Evolutionary conservation across 2,329 filamentous ascomycete species (phyloP), one percentile per base, ranked within the genome.

Genomic region (Onygenales sp.): DNA sequence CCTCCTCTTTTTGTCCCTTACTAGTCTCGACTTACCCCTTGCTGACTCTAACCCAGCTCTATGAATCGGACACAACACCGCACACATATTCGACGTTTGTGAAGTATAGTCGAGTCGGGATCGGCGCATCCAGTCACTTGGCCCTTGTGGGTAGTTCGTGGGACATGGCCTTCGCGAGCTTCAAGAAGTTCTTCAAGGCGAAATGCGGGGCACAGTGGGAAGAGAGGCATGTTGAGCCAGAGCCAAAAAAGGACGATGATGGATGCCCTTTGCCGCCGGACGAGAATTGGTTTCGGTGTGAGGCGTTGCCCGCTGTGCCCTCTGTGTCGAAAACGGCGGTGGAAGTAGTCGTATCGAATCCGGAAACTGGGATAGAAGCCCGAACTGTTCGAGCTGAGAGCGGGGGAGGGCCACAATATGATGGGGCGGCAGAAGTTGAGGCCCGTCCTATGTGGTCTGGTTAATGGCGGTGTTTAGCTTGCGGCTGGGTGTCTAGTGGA

Each of bases 121-220:
- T 56, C 9, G 63, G 63, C 0, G 59, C 60, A 8, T 57, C 65
- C 1, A 62, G 72, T 9, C 62, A 68, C 9, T 59, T 73, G 8
- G 63, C 65, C 3, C 65, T 67, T 0, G 53, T 59, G 1, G 65
- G 64, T 17, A 68, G 65, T 51, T 63, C 56, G 3, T 61, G 66
- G 11, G 60, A 65, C 2, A 47, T 59, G 2, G 80, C 82, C 31
- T 73, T 80, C 54, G 57, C 58, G 0, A 67, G 69, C 0, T 87
- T 87, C 63, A 72, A 71, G 54, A 58, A 66, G 0, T 82, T 84
- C 58, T 88, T 88, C 63, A 65, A 64, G 9, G 68, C 70, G 6
- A 81, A 81, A 63, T 82, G 82, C 0, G 79, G 79, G 0, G 69
- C 82, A 8, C 63, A 70, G 1, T 88, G 84, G 85, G 72, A 78